Conservation (phyloP, 2,329 filamentous ascomycete genomes). For the Mycocentrospora acerina region DNA sequence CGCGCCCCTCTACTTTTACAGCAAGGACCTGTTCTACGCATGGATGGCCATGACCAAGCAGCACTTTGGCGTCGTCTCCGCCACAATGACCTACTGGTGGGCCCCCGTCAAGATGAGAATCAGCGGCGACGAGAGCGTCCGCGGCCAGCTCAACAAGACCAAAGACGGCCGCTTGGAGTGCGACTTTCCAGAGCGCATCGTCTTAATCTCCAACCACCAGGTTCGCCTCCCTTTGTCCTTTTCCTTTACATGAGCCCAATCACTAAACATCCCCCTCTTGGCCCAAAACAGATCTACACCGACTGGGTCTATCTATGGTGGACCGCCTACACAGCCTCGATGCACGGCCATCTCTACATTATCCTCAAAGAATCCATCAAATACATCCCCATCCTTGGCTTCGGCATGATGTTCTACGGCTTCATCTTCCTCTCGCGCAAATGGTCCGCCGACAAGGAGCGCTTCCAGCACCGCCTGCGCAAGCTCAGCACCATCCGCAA, state of each 20-base stretch:
- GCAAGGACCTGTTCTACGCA: constrained; percentile 74
- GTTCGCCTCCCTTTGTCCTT: constrained; percentile 19
- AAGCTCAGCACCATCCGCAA: constrained; percentile 62
- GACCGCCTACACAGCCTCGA: constrained; percentile 75
- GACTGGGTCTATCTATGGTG: constrained; percentile 96
- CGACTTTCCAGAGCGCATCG: constrained; percentile 75
- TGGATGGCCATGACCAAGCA: constrained; percentile 88
- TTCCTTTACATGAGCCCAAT: too few species aligned
- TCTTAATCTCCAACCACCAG: constrained; percentile 86
- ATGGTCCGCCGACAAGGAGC: constrained; percentile 75
- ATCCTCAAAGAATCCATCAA: constrained; percentile 87
- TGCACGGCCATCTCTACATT: constrained; percentile 86
- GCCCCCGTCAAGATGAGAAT: constrained; percentile 77
- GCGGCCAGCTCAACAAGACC: constrained; percentile 69
- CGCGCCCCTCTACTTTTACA: constrained; percentile 70
- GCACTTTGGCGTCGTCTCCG: constrained; percentile 74
- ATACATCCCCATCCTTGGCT: constrained; percentile 77
- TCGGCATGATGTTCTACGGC: constrained; percentile 81
- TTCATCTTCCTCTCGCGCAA: constrained; percentile 95
- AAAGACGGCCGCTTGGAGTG: constrained; percentile 71
- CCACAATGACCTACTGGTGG: constrained; percentile 82
- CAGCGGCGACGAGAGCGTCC: constrained; percentile 78
- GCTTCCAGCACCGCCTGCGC: constrained; percentile 71
- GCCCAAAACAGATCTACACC: constrained; percentile 73
- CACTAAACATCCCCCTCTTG: constrained; percentile 15